Percentiles rank a stretch among this genome's conserved stretches.
These are phyloP conservation scores for Myriosclerotinia scirpicola DNA, from an alignment of 2,329 filamentous ascomycete genomes.

Conservation along the genomic window DNA sequence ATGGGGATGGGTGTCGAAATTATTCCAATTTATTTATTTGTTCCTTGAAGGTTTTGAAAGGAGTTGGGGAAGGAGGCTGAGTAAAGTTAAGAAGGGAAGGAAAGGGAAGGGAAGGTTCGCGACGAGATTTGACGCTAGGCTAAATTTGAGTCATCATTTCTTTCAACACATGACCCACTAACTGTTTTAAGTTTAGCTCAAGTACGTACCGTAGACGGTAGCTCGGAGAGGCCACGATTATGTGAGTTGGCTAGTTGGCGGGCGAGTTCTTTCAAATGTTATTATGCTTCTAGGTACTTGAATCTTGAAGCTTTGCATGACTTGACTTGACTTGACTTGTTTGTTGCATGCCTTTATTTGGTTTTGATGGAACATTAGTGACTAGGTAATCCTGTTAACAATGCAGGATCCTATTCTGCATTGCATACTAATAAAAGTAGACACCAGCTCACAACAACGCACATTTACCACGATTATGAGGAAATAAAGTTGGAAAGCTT, in stretches of 20 bases:
- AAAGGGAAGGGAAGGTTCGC: background rate
- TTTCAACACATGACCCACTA: background rate
- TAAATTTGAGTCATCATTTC: slow-evolving; percentile 9
- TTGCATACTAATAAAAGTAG: background rate
- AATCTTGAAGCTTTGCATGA: too few relatives aligned
- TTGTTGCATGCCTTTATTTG: background rate
- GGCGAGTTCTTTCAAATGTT: too few relatives aligned
- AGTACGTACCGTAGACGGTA: background rate
- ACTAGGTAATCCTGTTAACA: background rate
- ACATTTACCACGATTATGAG: background rate
- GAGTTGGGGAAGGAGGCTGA: slow-evolving; percentile 18
- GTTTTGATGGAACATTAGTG: too few relatives aligned
- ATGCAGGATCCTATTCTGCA: background rate
- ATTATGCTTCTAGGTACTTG: too few relatives aligned
- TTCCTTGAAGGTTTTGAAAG: slow-evolving; percentile 18
- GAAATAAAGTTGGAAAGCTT: background rate
- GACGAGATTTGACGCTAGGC: slow-evolving; percentile 9
- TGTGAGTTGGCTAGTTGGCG: background rate
- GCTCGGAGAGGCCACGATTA: background rate
- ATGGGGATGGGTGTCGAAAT: slow-evolving; percentile 25
- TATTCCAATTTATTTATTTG: slow-evolving; percentile 26
- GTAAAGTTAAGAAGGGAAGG: slow-evolving; percentile 7
- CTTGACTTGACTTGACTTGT: too few relatives aligned
- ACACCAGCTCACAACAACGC: background rate
- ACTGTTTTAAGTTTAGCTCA: background rate